Evolutionary conservation across 345 rosid species (phyloP).

Genomic region (Litchi chinensis): DNA sequence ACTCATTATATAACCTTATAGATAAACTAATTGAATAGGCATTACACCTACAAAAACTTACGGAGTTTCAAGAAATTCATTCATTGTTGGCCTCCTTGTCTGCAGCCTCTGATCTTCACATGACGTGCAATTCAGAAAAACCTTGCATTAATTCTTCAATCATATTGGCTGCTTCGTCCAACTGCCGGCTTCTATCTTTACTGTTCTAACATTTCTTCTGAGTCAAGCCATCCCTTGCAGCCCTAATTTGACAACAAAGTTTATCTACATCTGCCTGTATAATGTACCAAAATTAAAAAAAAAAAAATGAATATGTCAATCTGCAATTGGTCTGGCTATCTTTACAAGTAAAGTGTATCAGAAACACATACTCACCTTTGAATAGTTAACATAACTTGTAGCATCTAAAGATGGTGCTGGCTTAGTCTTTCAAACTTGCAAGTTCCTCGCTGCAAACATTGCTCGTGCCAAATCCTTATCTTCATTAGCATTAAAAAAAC

Average conservation of each 20-base stretch:
- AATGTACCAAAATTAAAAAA: background rate
- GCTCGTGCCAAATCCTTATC: constrained; percentile 36
- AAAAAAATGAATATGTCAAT: background rate
- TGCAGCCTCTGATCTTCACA: too few relatives aligned
- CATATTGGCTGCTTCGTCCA: background rate
- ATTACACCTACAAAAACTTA: too few relatives aligned
- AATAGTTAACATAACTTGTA: constrained; percentile 25
- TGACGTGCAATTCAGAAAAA: too few relatives aligned
- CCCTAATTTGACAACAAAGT: background rate
- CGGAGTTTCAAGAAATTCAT: too few relatives aligned
- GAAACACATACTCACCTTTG: background rate
- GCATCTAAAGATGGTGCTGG: constrained; percentile 33
- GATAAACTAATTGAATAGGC: too few relatives aligned
- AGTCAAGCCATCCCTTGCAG: background rate
- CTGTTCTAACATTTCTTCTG: background rate
- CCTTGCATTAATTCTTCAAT: constrained; percentile 1
- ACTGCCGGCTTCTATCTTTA: background rate
- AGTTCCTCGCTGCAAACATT: constrained; percentile 34
- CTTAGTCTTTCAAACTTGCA: constrained; percentile 13
- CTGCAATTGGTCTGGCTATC: constrained; percentile 27
- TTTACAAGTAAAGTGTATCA: constrained; percentile 39
- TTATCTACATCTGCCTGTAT: constrained; percentile 13
- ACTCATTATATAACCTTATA: too few relatives aligned
- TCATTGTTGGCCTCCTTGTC: too few relatives aligned
- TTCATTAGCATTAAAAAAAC: constrained; percentile 48